Evolutionary conservation across 805 yeast genomes (phyloP).

Genomic region (Metschnikowia hibisci): DNA sequence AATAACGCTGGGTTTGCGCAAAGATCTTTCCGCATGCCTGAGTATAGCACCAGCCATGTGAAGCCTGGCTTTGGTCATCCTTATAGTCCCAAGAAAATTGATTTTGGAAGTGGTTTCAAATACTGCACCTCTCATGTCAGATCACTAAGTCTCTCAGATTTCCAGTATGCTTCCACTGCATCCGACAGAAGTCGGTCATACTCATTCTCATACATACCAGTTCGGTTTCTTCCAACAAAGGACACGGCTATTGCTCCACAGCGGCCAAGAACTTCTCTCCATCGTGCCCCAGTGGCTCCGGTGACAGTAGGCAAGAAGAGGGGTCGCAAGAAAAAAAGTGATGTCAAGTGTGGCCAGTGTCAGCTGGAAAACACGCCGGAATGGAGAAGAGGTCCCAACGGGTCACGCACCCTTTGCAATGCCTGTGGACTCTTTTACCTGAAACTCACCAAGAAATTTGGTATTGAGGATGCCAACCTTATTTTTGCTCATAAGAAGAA

Average conservation of each 20-base stretch:
- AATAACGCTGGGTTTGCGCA: constrained; percentile 1
- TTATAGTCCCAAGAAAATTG: neutral
- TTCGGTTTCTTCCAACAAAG: neutral
- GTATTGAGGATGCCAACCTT: constrained; percentile 36
- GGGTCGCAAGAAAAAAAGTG: constrained; percentile 19
- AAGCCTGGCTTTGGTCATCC: neutral
- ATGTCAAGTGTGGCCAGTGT: constrained; percentile 17
- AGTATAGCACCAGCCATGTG: neutral
- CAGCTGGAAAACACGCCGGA: constrained; percentile 64
- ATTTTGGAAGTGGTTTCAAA: neutral
- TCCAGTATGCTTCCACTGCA: neutral
- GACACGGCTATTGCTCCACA: neutral
- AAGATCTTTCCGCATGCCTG: neutral
- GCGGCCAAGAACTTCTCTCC: too few species aligned
- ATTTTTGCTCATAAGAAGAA: constrained; percentile 15
- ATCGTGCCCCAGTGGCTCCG: neutral
- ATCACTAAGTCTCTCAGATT: neutral
- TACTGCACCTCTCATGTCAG: constrained; percentile 1
- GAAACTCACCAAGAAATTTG: constrained; percentile 51
- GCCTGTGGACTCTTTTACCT: constrained; percentile 85
- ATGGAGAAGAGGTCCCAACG: constrained; percentile 90
- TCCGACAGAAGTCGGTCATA: neutral
- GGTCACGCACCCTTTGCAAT: constrained; percentile 78
- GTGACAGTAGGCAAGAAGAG: constrained; percentile 12
- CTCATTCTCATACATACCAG: constrained; percentile 2